Conservation (phyloP, 202 grass and related monocot genomes). For the Dendrocalamus latiflorus region DNA sequence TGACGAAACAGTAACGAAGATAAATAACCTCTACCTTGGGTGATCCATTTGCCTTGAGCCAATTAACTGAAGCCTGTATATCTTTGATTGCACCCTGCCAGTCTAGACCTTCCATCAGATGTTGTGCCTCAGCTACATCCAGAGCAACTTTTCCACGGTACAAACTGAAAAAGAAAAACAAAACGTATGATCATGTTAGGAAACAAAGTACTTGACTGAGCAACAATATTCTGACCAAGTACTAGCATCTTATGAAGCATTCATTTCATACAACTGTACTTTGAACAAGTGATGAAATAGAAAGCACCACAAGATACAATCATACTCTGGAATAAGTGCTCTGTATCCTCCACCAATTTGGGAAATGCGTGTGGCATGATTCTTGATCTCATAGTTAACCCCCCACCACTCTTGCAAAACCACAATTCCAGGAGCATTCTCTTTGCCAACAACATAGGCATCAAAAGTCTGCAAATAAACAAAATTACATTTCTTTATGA, state of each 20-base stretch:
- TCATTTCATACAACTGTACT: background rate
- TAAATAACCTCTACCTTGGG: conserved; percentile 44
- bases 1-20: background rate
- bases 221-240: background rate
- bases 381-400: conserved; percentile 94
- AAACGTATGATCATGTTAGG: background rate
- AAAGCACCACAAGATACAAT: conserved; percentile 7
- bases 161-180: conserved; percentile 48
- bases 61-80: conserved; percentile 87
- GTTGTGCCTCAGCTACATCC: conserved; percentile 82
- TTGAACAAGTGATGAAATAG: conserved; percentile 7
- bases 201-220: background rate
- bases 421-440: conserved; percentile 86
- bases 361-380: conserved; percentile 80
- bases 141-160: conserved; percentile 89
- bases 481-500: background rate
- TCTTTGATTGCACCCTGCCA: conserved; percentile 87
- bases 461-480: conserved; percentile 64
- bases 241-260: background rate
- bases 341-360: conserved; percentile 81
- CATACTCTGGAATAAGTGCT: conserved; percentile 93
- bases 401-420: conserved; percentile 99
- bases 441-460: conserved; percentile 91
- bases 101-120: conserved; percentile 81
- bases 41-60: conserved; percentile 89